These are phyloP conservation scores for Camellia lanceoleosa DNA, from an alignment of 148 eudicot genomes.

Conservation along the genomic window DNA sequence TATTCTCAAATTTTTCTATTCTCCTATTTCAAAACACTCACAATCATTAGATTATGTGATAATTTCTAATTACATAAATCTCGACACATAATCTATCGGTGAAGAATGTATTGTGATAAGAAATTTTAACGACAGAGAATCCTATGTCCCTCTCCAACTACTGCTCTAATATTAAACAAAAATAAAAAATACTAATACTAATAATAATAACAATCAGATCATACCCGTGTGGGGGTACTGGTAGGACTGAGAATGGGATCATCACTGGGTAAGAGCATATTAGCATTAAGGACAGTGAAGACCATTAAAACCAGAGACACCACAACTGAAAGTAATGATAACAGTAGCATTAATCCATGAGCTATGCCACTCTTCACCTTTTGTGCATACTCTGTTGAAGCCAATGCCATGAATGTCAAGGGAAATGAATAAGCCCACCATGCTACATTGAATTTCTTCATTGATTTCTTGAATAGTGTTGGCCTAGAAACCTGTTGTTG, in stretches of 20 bases:
- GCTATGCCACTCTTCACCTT: conserved; percentile 31
- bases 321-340: conserved; percentile 48
- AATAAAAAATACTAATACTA: too few species aligned
- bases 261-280: conserved; percentile 5
- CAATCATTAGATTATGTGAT: too few species aligned
- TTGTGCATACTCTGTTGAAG: conserved; percentile 40
- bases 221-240: background rate
- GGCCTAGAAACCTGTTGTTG: conserved; percentile 55
- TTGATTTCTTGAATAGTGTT: conserved; percentile 45
- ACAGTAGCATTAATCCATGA: conserved; percentile 37
- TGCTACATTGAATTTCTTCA: conserved; percentile 43
- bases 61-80: too few species aligned
- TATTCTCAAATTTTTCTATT: too few species aligned
- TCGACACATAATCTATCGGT: too few species aligned
- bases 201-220: background rate
- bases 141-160: too few species aligned
- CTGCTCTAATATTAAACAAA: too few species aligned
- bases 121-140: too few species aligned
- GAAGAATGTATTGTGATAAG: too few species aligned
- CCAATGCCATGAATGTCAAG: conserved; percentile 38
- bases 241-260: background rate
- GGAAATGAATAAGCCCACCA: conserved; percentile 72
- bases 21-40: background rate
- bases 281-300: conserved; percentile 52
- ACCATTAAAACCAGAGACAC: conserved; percentile 51